Percentiles rank a stretch among this genome's conserved stretches.
Evolutionary conservation across 2,329 filamentous ascomycete genomes (phyloP).

Genomic region (Arthroderma sp.): DNA sequence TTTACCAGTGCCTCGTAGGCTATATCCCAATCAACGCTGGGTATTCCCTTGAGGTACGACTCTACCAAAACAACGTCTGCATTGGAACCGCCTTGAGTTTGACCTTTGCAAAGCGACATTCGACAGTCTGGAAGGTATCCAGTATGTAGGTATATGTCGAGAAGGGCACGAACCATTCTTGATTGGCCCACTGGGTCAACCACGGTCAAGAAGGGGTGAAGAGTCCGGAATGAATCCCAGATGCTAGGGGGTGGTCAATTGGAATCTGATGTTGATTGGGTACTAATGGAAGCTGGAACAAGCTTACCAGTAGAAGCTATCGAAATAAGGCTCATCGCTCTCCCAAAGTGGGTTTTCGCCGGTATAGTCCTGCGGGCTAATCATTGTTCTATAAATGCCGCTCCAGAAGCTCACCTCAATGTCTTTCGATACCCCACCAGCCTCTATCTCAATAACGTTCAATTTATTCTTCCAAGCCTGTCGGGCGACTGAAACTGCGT

Average conservation of each 20-base stretch:
- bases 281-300: too few species aligned
- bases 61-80: conserved; percentile 57
- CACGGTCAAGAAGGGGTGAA: conserved; percentile 56
- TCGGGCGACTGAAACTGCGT: conserved; percentile 39
- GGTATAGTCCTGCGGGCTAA: conserved; percentile 61
- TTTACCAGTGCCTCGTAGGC: conserved; percentile 60
- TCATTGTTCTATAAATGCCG: conserved; percentile 58
- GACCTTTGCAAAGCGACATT: conserved; percentile 63
- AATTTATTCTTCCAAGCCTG: conserved; percentile 50
- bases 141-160: conserved; percentile 57
- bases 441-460: conserved; percentile 42
- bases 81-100: conserved; percentile 63
- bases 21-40: conserved; percentile 52
- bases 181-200: conserved; percentile 51
- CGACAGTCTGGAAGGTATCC: conserved; percentile 64
- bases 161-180: conserved; percentile 54
- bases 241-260: conserved; percentile 27
- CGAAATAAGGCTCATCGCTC: conserved; percentile 56
- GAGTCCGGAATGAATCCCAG: conserved; percentile 58
- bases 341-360: conserved; percentile 58
- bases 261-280: too few species aligned
- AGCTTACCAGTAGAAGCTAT: conserved; percentile 57
- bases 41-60: conserved; percentile 52
- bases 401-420: conserved; percentile 55
- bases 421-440: conserved; percentile 41